Conservation (phyloP, 805 yeast species). For the Wickerhamomyces strasburgensis region DNA sequence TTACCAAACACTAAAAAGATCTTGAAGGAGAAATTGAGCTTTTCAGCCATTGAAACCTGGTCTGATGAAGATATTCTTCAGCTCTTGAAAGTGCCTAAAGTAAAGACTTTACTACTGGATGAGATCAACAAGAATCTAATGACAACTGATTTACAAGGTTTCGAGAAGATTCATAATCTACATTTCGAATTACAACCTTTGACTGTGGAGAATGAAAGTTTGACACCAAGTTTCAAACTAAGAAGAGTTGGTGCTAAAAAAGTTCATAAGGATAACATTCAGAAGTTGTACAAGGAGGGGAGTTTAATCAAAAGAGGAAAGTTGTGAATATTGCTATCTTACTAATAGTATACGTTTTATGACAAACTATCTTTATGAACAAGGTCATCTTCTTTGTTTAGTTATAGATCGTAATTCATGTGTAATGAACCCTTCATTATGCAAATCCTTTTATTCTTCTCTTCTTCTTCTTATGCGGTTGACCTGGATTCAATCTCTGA, state of each 20-base stretch:
- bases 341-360: too few relatives aligned
- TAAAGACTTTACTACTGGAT: constrained; percentile 5
- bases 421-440: background rate
- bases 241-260: constrained; percentile 46
- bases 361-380: too few relatives aligned
- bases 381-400: too few relatives aligned
- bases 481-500: background rate
- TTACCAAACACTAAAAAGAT: constrained; percentile 22
- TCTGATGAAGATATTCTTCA: constrained; percentile 8
- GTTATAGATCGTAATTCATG: background rate
- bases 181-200: constrained; percentile 53
- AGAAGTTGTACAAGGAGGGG: constrained; percentile 46
- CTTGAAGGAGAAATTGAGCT: too few relatives aligned
- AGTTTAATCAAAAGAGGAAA: constrained; percentile 15
- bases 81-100: constrained; percentile 7
- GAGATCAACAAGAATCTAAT: constrained; percentile 7
- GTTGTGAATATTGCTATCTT: constrained; percentile 2
- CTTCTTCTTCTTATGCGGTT: background rate
- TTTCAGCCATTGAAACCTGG: constrained; percentile 4
- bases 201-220: constrained; percentile 49
- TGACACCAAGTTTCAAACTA: constrained; percentile 63
- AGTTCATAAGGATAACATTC: constrained; percentile 36
- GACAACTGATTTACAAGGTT: constrained; percentile 35
- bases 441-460: constrained; percentile 1
- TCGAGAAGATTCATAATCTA: constrained; percentile 56